These are phyloP conservation scores for Cadophora malorum DNA, from an alignment of 2,329 filamentous ascomycete species.

Conservation along the genomic window DNA sequence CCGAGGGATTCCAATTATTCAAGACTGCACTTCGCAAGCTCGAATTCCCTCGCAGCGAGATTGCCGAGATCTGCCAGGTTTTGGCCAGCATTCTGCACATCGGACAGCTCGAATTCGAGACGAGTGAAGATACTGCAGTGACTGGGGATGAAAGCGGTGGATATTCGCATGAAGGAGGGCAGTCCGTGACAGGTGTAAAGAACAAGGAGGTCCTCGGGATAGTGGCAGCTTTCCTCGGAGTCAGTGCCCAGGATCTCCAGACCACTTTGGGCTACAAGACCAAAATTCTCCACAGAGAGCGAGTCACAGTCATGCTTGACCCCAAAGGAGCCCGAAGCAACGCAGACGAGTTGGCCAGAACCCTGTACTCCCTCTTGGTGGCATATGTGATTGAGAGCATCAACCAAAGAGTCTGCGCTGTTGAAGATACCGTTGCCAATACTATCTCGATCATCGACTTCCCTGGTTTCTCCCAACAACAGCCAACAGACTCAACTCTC, in stretches of 20 bases:
- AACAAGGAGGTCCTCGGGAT: constrained; percentile 90
- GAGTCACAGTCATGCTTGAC: constrained; percentile 98
- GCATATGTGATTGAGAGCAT: constrained; percentile 93
- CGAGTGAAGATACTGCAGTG: constrained; percentile 77
- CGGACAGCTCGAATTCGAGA: constrained; percentile 93
- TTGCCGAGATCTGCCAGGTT: constrained; percentile 96
- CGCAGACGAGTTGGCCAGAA: constrained; percentile 91
- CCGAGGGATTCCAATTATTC: constrained; percentile 95
- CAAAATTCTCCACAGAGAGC: constrained; percentile 93
- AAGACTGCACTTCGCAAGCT: constrained; percentile 94
- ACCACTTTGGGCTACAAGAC: constrained; percentile 93
- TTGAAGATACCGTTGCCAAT: constrained; percentile 88
- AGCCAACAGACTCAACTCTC: constrained; percentile 82
- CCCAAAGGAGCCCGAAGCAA: constrained; percentile 88
- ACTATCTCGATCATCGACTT: constrained; percentile 96
- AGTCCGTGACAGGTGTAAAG: constrained; percentile 84
- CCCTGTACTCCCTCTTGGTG: constrained; percentile 90
- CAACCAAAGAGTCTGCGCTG: constrained; percentile 86
- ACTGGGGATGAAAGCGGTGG: constrained; percentile 91
- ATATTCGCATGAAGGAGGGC: constrained; percentile 92
- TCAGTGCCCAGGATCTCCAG: constrained; percentile 81
- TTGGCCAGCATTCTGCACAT: constrained; percentile 95
- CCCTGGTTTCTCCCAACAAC: constrained; percentile 88
- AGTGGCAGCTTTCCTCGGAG: constrained; percentile 92
- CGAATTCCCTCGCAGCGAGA: constrained; percentile 90